Evolutionary conservation across 306 rosid species (phyloP).

Genomic region (Macrotyloma uniflorum): DNA sequence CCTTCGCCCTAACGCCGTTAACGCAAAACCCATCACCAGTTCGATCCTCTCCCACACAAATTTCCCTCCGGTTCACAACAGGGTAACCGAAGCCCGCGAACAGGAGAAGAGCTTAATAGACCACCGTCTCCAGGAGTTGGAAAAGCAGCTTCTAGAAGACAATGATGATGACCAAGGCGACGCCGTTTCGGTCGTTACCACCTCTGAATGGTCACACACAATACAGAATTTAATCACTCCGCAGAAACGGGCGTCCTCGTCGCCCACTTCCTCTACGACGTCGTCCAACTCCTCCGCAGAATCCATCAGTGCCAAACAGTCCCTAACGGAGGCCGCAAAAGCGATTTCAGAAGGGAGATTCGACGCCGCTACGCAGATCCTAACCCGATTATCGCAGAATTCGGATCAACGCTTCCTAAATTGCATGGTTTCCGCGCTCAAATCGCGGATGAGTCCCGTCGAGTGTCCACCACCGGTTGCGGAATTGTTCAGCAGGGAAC

Average conservation of each 20-base stretch:
- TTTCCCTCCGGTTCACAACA: background rate
- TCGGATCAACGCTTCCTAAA: conserved; percentile 54
- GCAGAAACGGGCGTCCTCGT: conserved; percentile 44
- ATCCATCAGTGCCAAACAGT: conserved; percentile 52
- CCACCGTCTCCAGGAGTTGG: conserved; percentile 45
- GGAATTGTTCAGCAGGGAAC: conserved; percentile 54
- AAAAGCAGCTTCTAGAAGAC: conserved; percentile 75
- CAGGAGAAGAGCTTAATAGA: conserved; percentile 53
- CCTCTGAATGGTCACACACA: conserved; percentile 68
- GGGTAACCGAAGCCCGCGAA: conserved; percentile 9
- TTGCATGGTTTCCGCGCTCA: conserved; percentile 58
- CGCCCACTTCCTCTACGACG: conserved; percentile 54
- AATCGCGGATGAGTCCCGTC: conserved; percentile 45
- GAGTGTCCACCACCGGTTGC: conserved; percentile 46
- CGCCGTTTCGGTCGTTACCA: conserved; percentile 61
- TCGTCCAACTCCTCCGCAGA: conserved; percentile 54
- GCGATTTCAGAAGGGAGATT: conserved; percentile 64
- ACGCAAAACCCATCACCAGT: background rate
- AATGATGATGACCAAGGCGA: conserved; percentile 62
- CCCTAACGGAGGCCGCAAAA: conserved; percentile 64
- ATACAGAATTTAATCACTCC: conserved; percentile 65
- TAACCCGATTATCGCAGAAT: conserved; percentile 48
- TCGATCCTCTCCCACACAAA: conserved; percentile 2
- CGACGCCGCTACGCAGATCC: conserved; percentile 61
- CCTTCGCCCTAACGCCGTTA: conserved; percentile 45